Base-by-base conservation (phyloP, 768 basidiomycete species). In the Cystobasidium onofrii region DNA sequence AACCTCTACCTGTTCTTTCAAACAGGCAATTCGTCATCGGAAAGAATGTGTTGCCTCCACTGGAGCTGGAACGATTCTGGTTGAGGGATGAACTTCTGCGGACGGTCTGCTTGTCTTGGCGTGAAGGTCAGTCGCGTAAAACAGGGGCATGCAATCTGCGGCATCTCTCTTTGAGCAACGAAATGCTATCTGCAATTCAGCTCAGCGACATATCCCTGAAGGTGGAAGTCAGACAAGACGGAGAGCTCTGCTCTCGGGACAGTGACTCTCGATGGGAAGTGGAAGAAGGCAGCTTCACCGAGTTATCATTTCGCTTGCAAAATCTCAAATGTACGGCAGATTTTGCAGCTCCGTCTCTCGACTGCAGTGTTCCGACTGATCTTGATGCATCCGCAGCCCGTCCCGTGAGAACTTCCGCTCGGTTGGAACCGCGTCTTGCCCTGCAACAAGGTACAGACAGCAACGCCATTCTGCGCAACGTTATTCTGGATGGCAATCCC, bases 11-110 rank as follows among this genome's bases (percentile, higher is more conserved):
- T 0, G 88, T 88, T 18, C 82, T 97, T 44, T 89, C 91, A 17
- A 88, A 92, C 74, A 85, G 92, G 31, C 96, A 99, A 79, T 97
- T 94, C 80, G 87, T 98, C 20, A 89, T 96, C 0, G 85, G 88
- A 29, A 90, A 90, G 77, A 86, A 88, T 3, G 85, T 83, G 66
- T 63, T 63, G 18, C 46, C 29, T 74, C 84, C 83, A 52, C 79
- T 84, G 12, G 89, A 92, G 79, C 85, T 87, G 44, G 90, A 92
- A 79, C 80, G 94, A 18, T 99, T 98, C 83, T 99, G 96, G 96
- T 95, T 96, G 80, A 85, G 94, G 41, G 94, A 99, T 80, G 87
- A 89, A 75, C 82, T 99, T 12, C 86, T 98, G 78, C 86, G 86
- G 57, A 81, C 83, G 63, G 80, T 97, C 17, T 83, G 82, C 15